Evolutionary conservation across 2,329 filamentous ascomycete genomes (phyloP).

Genomic region (Thielaviopsis musarum): DNA sequence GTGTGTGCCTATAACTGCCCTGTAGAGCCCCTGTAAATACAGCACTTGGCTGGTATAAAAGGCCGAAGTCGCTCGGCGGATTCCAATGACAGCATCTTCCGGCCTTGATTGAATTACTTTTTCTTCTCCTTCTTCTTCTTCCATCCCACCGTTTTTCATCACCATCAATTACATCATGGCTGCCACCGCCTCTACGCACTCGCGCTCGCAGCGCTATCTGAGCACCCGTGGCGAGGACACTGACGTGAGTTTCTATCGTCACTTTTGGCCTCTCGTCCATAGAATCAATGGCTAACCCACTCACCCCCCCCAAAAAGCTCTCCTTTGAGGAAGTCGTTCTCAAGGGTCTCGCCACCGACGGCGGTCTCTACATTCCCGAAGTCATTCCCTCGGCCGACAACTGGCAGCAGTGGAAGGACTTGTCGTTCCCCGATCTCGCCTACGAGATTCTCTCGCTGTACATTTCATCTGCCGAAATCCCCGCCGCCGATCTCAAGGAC

Average conservation of each 20-base stretch:
- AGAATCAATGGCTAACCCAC: too few species aligned
- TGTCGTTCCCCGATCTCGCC: constrained; percentile 67
- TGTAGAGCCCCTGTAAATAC: too few species aligned
- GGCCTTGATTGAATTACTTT: background rate
- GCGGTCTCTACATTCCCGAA: constrained; percentile 79
- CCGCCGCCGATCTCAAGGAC: constrained; percentile 57
- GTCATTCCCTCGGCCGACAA: constrained; percentile 49
- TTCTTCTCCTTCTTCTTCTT: background rate
- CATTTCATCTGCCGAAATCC: constrained; percentile 71
- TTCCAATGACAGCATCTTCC: background rate
- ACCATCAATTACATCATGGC: constrained; percentile 21
- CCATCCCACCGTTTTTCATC: constrained; percentile 5
- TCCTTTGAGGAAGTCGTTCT: constrained; percentile 85
- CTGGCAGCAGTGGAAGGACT: constrained; percentile 61
- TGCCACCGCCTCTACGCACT: constrained; percentile 26
- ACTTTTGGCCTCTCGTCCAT: background rate
- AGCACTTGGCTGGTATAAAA: background rate
- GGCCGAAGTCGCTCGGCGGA: background rate
- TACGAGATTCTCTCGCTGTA: constrained; percentile 76
- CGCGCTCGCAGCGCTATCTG: constrained; percentile 31
- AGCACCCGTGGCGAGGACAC: constrained; percentile 34
- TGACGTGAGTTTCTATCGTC: constrained; percentile 22
- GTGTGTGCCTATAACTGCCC: too few species aligned
- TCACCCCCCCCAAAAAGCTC: constrained; percentile 32
- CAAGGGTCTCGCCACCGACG: constrained; percentile 73